Evolutionary conservation across 129 eudicot species (phyloP).

Genomic region (Erigeron canadensis): DNA sequence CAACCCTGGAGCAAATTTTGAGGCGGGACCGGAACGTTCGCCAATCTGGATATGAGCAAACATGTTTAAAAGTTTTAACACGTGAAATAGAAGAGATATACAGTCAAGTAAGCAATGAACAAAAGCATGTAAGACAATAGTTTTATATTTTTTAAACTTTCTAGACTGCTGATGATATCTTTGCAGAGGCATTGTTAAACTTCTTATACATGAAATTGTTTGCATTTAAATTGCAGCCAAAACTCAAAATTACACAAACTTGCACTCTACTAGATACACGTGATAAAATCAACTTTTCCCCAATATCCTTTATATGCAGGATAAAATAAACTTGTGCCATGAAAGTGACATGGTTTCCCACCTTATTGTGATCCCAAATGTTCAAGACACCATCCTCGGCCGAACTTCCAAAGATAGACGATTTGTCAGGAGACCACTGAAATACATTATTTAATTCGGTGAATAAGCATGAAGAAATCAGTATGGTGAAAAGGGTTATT

Average conservation of each 20-base stretch:
- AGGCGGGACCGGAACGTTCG: conserved; percentile 40
- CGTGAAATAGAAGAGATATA: not conserved
- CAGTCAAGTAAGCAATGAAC: not conserved
- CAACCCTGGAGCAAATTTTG: conserved; percentile 56
- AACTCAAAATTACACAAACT: not conserved
- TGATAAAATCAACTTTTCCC: not conserved
- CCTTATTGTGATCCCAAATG: conserved; percentile 73
- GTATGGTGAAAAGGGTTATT: not conserved
- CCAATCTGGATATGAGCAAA: conserved; percentile 48
- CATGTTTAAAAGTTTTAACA: not conserved
- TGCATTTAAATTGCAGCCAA: not conserved
- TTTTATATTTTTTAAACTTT: not conserved
- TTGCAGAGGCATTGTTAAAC: not conserved
- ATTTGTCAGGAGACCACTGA: conserved; percentile 68
- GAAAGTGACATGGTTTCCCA: conserved; percentile 20
- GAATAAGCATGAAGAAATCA: conserved; percentile 8
- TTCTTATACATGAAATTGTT: not conserved
- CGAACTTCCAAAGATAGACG: conserved; percentile 81
- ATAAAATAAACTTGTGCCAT: conserved; percentile 5
- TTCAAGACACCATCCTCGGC: conserved; percentile 74
- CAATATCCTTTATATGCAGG: not conserved
- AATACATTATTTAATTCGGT: conserved; percentile 8
- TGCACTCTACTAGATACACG: not conserved
- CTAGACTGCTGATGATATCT: not conserved
- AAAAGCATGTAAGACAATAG: not conserved